A percentile compares a stretch with the other conserved stretches of the same genome.
Conservation (phyloP, 805 yeast genomes). For the Kluyveromyces nonfermentans region DNA sequence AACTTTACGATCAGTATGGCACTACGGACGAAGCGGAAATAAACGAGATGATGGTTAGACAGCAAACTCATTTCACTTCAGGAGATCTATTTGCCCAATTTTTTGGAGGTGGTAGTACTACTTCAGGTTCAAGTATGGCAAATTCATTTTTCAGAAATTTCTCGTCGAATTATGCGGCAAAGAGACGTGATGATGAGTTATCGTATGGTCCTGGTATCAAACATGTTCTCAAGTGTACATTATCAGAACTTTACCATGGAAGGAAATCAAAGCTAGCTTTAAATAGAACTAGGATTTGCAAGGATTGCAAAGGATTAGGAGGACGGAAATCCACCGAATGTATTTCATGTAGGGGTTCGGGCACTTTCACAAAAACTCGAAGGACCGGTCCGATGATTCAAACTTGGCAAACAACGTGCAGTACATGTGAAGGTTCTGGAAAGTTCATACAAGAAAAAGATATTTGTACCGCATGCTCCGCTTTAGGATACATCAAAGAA, state of each 20-base stretch:
- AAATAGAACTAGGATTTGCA: slow-evolving; percentile 41
- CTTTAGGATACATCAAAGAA: slow-evolving; percentile 37
- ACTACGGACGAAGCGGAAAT: slow-evolving; percentile 17
- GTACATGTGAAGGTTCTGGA: slow-evolving; percentile 37
- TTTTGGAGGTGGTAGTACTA: slow-evolving; percentile 14
- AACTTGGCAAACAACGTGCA: slow-evolving; percentile 36
- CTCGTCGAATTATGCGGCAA: not conserved
- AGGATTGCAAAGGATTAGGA: slow-evolving; percentile 44
- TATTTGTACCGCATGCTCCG: slow-evolving; percentile 36
- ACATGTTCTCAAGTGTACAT: slow-evolving; percentile 43
- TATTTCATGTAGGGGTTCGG: slow-evolving; percentile 34
- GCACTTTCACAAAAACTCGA: slow-evolving; percentile 32
- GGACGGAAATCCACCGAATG: slow-evolving; percentile 30
- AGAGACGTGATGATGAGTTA: not conserved
- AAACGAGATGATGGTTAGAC: slow-evolving; percentile 2
- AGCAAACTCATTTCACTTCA: slow-evolving; percentile 9
- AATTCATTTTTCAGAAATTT: not conserved
- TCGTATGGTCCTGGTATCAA: slow-evolving; percentile 42
- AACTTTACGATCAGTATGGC: slow-evolving; percentile 46
- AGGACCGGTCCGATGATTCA: slow-evolving; percentile 39
- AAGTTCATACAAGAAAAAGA: slow-evolving; percentile 24
- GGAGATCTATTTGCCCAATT: slow-evolving; percentile 26
- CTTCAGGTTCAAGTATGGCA: not conserved
- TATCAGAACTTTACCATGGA: slow-evolving; percentile 52
- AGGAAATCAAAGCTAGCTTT: slow-evolving; percentile 46